Base-by-base conservation (phyloP, 345 rosid species). In the Gossypium herbaceum region DNA sequence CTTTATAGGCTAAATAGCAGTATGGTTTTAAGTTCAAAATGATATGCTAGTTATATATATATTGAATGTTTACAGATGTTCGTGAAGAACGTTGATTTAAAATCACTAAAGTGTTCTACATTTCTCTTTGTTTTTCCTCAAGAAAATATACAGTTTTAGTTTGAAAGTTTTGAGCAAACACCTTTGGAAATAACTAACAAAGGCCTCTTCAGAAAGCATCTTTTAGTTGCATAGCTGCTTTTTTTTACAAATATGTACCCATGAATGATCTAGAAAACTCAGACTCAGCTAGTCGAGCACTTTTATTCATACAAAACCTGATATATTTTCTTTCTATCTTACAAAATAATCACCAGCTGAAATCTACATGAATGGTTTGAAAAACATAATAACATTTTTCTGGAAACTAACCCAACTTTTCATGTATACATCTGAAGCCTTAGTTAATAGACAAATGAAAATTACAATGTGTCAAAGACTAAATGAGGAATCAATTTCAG, bases 381-480 rank as follows among this genome's bases (percentile, higher is more conserved):
- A 39, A 16, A 16, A 61, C n/a, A 24, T 47, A 29, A 39, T 1
- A 55, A 59, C 29, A n/a, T 57, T 57, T 25, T 57, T 20, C 27
- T 3, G 29, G 61, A 11, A 57, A 3, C 61, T 57, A 20, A 57
- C 2, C 29, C 12, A 45, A 16, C 16, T 47, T 60, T 16, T 2
- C 22, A 6, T 4, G 19, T 0, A 61, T 24, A 73, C 20, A n/a
- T 48, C 29, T 2, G n/a, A 44, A 45, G 57, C 24, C 44, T 59
- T 2, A 0, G 20, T 13, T 12, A 41, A 41, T 9, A 41, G 22
- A 45, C 9, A 17, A 27, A 60, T 69, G 45, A 69, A 25, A 69
- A 27, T 52, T 17, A 17, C 22, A 77, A 51, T 68, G 73, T 19
- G 61, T 44, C n/a, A 66, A 75, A 13, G 47, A 16, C 24, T 52